Base-by-base conservation (phyloP, 257 asterid species). In the Nicotiana tabacum region DNA sequence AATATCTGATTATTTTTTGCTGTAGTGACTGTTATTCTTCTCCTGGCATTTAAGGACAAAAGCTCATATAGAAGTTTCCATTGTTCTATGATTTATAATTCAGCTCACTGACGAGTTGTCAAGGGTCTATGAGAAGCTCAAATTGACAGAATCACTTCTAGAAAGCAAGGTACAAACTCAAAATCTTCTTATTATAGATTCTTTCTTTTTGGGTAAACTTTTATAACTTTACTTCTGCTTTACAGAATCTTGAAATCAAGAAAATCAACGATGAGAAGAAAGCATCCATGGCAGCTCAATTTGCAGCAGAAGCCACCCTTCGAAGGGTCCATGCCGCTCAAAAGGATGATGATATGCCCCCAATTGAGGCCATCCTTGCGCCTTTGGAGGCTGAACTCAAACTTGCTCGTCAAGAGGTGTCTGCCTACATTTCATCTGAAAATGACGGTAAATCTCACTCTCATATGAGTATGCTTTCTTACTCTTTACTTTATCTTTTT, bases 301-400 rank as follows among this genome's bases (percentile, higher is more conserved):
- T 95, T 92, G 99, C 99, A 24, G 99, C 99, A 35, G 99, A 95
- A 86, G 99, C 99, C 81, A 95, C 98, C 68, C 97, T 95, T 88
- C 91, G 99, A 18, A 91, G 99, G 89, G 99, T 95, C 77, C 99
- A 95, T 85, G 94, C 95, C 83, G 97, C 95, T 84, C 97, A 95
- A 83, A 95, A 95, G 87, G 99, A 95, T 81, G 99, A 95, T 84
- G 99, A 95, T 80, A 95, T 95, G 97, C 98, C 99, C 85, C 99
- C 99, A 18, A 94, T 95, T 86, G 99, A 95, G 91, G 99, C 99
- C 57, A 95, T 95, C 74, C 90, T 95, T 84, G 98, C 98, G 57
- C 99, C 98, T 66, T 84, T 95, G 89, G 99, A 95, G 87, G 99
- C 99, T 83, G 99, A 95, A 82, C 93, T 92, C 82, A 95, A 92